Conservation (phyloP, 768 basidiomycete genomes). For the Suillus placidus region DNA sequence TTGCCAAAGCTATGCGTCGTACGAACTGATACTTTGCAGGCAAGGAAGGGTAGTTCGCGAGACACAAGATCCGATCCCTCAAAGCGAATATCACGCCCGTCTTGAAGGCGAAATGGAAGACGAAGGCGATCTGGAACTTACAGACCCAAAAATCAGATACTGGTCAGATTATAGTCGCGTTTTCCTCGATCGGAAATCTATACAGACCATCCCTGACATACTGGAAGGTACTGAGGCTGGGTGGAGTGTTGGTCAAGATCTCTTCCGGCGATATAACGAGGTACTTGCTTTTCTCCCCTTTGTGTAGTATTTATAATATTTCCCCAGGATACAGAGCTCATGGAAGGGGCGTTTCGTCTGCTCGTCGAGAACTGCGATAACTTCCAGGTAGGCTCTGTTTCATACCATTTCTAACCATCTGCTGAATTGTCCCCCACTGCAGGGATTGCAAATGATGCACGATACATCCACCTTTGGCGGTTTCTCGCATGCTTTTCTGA, state of each 20-base stretch:
- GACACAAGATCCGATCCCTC: slow-evolving; percentile 53
- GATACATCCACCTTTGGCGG: slow-evolving; percentile 67
- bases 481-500: slow-evolving; percentile 61
- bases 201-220: slow-evolving; percentile 64
- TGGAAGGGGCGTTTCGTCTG: slow-evolving; percentile 68
- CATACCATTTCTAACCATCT: not conserved
- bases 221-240: slow-evolving; percentile 52
- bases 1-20: not conserved
- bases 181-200: slow-evolving; percentile 62
- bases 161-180: slow-evolving; percentile 58
- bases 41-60: slow-evolving; percentile 50
- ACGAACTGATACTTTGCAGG: slow-evolving; percentile 37
- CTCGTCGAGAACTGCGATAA: slow-evolving; percentile 78
- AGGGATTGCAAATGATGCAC: slow-evolving; percentile 74
- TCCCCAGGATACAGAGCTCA: slow-evolving; percentile 58
- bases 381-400: slow-evolving; percentile 54
- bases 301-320: slow-evolving; percentile 6
- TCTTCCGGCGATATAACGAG: slow-evolving; percentile 56
- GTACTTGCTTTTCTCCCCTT: slow-evolving; percentile 38
- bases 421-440: slow-evolving; percentile 6
- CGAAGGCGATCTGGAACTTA: slow-evolving; percentile 14
- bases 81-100: slow-evolving; percentile 56
- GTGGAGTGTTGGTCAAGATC: slow-evolving; percentile 57
- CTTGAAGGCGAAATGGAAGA: slow-evolving; percentile 33
- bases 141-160: slow-evolving; percentile 39